Percentiles rank a stretch among this genome's conserved stretches.
phyloP scores from a whole-genome alignment of 306 rosid species.

The Cucurbita pepo region DNA sequence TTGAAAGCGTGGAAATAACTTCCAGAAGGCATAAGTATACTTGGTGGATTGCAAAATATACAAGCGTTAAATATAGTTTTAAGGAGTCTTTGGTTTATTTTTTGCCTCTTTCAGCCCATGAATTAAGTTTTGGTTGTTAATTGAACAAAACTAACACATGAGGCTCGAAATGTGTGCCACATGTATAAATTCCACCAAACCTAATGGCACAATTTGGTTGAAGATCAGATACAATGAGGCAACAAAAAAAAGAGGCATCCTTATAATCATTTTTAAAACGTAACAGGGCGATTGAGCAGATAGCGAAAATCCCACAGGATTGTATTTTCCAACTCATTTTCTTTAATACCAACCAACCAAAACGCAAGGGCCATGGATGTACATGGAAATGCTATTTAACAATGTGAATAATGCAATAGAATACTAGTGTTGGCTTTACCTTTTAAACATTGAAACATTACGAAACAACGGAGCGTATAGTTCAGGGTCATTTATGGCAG shows the following conservation, averaged over 20 bases:
- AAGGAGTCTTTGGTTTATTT: background rate
- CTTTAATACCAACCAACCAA: background rate
- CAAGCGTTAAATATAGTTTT: background rate
- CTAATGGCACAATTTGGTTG: background rate
- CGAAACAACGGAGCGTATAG: slow-evolving; percentile 71
- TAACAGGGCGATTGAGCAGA: background rate
- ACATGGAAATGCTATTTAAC: background rate
- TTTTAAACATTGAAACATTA: slow-evolving; percentile 77
- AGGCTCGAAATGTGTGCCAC: background rate
- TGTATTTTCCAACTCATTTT: background rate
- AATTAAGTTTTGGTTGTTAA: background rate
- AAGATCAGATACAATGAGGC: background rate
- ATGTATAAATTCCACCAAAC: background rate
- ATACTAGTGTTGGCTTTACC: slow-evolving; percentile 18
- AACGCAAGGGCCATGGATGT: background rate
- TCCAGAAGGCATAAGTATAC: background rate
- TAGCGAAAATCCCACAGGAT: background rate
- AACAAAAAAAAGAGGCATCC: background rate
- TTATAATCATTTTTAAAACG: background rate
- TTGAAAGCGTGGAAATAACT: background rate
- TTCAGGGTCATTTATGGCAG: slow-evolving; percentile 33
- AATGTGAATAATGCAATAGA: background rate
- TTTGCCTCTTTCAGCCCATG: background rate
- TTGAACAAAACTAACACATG: background rate
- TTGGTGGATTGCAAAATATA: background rate